Evolutionary conservation across 306 rosid genomes (phyloP), one percentile per base, ranked within the genome.

Genomic region (Fagus sylvatica): DNA sequence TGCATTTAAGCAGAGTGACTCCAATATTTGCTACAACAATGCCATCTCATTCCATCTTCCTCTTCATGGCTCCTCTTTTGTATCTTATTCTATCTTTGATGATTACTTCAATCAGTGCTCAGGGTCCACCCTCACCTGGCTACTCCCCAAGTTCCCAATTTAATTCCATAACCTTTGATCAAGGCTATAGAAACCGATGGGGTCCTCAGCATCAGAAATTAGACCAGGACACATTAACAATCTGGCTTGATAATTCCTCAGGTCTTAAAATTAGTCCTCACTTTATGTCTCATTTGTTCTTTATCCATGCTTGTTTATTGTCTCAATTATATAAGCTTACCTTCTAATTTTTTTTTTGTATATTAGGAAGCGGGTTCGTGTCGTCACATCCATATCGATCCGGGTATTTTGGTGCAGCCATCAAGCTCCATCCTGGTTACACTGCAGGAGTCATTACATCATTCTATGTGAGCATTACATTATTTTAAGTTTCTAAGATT

Each of bases 391-490:
- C 91, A 0, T 95, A 93, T 53, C 72, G 48, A 46, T 91, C 94
- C n/a, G 99, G 99, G 43, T 93, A 91, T 67, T 93, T 95, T 19
- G 93, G 93, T 68, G 87, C 87, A 79, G 85, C 93, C 32, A 77
- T 95, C 53, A 95, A 93, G 82, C 93, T 91, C 48, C 99, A 95
- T 30, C 61, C 91, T 0, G 98, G 98, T 48, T 93, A 95, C 32
- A 95, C 98, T 8, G 99, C 97, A 0, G 99, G 99, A 75, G 93
- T 95, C 68, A 83, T 87, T 41, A 95, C 98, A 72, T 88, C 87
- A 66, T 74, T 93, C 62, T 95, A 95, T 15, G 98, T 91, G 81
- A 88, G 98, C 15, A 80, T 69, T 66, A 40, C 66, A 30, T 60
- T 69, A 39, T 8, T 8, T 46, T 46, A 46, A 66, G 57, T 17